Conservation (phyloP, 345 rosid species). For the Brassica napus region DNA sequence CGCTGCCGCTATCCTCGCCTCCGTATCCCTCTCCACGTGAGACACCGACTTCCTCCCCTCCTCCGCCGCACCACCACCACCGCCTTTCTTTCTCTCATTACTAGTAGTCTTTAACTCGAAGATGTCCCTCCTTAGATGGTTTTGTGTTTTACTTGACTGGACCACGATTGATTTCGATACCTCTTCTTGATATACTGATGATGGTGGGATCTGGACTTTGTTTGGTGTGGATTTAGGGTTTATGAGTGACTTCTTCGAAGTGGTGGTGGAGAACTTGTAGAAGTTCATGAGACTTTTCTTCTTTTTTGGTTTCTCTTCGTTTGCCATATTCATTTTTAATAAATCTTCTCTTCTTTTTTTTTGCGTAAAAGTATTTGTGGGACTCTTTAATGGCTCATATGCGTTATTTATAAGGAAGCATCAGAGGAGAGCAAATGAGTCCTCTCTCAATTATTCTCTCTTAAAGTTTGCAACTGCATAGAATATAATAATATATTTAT, state of each 20-base stretch:
- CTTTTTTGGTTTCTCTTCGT: conserved; percentile 45
- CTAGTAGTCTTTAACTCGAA: conserved; percentile 35
- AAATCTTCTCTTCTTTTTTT: neutral
- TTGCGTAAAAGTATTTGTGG: neutral
- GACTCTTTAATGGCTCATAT: conserved; percentile 29
- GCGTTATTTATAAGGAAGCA: conserved; percentile 35
- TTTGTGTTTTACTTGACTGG: conserved; percentile 20
- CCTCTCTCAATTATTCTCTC: conserved; percentile 34
- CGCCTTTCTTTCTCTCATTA: conserved; percentile 24
- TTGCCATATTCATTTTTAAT: conserved; percentile 19
- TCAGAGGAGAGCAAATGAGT: conserved; percentile 8
- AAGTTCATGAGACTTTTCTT: conserved; percentile 47
- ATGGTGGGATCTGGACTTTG: conserved; percentile 13
- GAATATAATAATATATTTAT: neutral
- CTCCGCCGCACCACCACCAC: conserved; percentile 39
- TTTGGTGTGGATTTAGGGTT: conserved; percentile 23
- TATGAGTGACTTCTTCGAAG: conserved; percentile 19
- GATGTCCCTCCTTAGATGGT: conserved; percentile 23
- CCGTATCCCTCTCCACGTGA: conserved; percentile 62
- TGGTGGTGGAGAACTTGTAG: conserved; percentile 32
- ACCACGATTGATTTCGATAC: conserved; percentile 19
- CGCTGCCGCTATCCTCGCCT: conserved; percentile 61
- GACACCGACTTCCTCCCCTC: conserved; percentile 82
- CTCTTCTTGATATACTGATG: conserved; percentile 25
- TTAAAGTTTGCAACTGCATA: conserved; percentile 11